Evolutionary conservation across 331 rosid genomes (phyloP).

Genomic region (Dryas integrifolia): DNA sequence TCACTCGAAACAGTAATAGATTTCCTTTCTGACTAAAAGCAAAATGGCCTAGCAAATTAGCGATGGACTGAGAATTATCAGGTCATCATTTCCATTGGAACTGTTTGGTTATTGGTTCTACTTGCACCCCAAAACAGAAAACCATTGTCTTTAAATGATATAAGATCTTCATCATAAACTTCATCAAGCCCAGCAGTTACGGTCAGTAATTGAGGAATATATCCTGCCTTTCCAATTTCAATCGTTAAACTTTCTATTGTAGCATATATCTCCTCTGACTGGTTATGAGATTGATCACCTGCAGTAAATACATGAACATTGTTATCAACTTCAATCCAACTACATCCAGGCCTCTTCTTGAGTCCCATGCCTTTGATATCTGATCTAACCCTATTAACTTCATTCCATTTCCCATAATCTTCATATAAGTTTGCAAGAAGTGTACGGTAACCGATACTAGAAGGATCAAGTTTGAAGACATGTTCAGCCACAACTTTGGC

Average conservation of each 20-base stretch:
- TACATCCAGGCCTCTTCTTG: constrained; percentile 39
- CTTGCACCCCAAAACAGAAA: background rate
- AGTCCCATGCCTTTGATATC: constrained; percentile 37
- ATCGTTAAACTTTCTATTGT: constrained; percentile 27
- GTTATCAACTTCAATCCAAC: constrained; percentile 42
- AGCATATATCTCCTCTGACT: constrained; percentile 28
- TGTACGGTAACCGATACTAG: constrained; percentile 34
- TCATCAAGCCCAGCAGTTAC: constrained; percentile 8
- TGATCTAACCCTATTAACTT: constrained; percentile 29
- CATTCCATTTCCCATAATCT: constrained; percentile 37
- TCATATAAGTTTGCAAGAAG: constrained; percentile 44
- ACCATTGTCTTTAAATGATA: background rate
- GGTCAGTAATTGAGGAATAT: constrained; percentile 14
- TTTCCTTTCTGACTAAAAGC: background rate
- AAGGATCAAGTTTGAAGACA: constrained; percentile 31
- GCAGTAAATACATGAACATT: constrained; percentile 28
- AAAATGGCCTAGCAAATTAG: background rate
- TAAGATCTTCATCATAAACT: background rate
- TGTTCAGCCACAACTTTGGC: constrained; percentile 36
- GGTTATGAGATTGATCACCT: constrained; percentile 34
- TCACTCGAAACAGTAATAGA: background rate
- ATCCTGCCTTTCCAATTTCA: constrained; percentile 26
- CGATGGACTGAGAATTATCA: background rate
- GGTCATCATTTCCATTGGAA: background rate
- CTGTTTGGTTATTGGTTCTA: background rate